These are phyloP conservation scores for Karstenula rhodostoma DNA, from an alignment of 2,329 filamentous ascomycete genomes.

Conservation along the genomic window DNA sequence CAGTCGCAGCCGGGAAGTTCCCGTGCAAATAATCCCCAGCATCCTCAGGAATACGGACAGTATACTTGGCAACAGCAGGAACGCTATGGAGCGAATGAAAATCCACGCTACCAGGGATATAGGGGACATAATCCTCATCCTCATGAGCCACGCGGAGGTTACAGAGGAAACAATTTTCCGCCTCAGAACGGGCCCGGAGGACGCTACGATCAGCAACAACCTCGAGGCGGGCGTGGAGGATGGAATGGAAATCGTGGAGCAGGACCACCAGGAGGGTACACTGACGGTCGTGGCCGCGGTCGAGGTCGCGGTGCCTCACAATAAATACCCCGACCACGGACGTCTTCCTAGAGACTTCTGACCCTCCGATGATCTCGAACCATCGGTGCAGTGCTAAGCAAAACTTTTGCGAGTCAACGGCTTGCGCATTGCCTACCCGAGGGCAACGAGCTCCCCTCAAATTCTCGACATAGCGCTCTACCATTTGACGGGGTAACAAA, in stretches of 20 bases:
- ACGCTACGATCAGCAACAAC: not conserved
- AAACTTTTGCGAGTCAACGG: too few relatives aligned
- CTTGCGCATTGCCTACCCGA: too few relatives aligned
- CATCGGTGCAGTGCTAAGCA: not conserved
- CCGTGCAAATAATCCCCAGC: not conserved
- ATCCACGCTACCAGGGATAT: not conserved
- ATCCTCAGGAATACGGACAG: not conserved
- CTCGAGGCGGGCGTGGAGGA: not conserved
- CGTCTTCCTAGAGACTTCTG: not conserved
- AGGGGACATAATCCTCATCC: not conserved
- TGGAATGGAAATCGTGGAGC: not conserved
- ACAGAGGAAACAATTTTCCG: not conserved
- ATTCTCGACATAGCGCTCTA: too few relatives aligned
- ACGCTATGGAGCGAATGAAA: not conserved
- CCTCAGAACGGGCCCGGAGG: not conserved
- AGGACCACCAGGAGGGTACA: not conserved
- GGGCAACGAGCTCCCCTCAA: too few relatives aligned
- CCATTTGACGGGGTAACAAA: too few relatives aligned
- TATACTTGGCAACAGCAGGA: not conserved
- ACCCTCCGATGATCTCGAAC: too few relatives aligned
- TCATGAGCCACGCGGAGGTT: not conserved
- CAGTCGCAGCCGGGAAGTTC: not conserved
- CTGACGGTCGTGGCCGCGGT: not conserved
- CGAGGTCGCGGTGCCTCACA: not conserved
- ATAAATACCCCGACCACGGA: not conserved